These are phyloP conservation scores for Pyrenochaeta sp. DNA, from an alignment of 2,329 filamentous ascomycete genomes.

Conservation along the genomic window DNA sequence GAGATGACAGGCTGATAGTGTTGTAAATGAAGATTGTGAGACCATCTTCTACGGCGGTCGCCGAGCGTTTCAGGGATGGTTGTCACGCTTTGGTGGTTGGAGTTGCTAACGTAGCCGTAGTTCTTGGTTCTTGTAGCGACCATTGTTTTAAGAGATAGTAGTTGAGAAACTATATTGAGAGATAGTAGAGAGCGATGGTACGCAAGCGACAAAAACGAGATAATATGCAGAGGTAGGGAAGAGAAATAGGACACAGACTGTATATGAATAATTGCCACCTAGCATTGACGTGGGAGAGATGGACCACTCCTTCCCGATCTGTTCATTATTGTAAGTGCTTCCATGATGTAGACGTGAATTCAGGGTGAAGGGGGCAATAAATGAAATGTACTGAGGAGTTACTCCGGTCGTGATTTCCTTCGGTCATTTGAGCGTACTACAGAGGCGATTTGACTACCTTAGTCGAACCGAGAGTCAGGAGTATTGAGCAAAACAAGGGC, in stretches of 20 bases:
- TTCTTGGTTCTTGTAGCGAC: constrained; percentile 9
- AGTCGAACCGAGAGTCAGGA: too few relatives aligned
- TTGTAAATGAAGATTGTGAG: constrained; percentile 19
- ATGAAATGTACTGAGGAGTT: background rate
- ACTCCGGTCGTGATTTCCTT: background rate
- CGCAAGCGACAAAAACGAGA: background rate
- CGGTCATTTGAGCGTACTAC: background rate
- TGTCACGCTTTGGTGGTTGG: too few relatives aligned
- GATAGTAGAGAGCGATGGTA: background rate
- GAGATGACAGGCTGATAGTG: constrained; percentile 33
- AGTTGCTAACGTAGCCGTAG: background rate
- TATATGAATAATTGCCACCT: background rate
- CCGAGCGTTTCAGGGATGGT: constrained; percentile 13
- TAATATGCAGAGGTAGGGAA: background rate
- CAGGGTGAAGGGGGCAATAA: background rate
- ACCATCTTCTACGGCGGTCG: constrained; percentile 25
- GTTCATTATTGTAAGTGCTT: background rate
- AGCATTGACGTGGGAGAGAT: background rate
- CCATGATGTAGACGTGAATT: background rate
- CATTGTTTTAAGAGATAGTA: constrained; percentile 1
- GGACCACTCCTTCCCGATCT: background rate
- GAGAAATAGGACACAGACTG: background rate
- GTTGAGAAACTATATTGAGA: background rate
- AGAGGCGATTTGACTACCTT: background rate
- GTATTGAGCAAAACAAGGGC: too few relatives aligned